Evolutionary conservation across 768 basidiomycete genomes (phyloP), one percentile per base, ranked within the genome.

Genomic region (Podaxis mareebaensis): DNA sequence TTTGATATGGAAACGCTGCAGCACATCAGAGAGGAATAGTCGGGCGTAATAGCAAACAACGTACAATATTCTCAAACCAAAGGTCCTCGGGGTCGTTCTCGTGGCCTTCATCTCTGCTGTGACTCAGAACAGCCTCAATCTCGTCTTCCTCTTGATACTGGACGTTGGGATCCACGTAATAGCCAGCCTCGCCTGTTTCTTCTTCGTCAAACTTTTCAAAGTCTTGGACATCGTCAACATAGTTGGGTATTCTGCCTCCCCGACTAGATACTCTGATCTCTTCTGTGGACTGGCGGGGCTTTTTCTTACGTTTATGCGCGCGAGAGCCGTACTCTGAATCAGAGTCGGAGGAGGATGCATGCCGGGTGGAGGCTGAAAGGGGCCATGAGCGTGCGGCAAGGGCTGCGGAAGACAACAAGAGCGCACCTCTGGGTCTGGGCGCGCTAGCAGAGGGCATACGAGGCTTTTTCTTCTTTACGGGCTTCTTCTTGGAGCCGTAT

Each of bases 1-100:
- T 77, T 99, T 99, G 81, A 99, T 95, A 74, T 98, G 95, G 81
- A 91, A 99, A 57, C 95, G 95, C 95, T 97, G 71, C 49, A n/a
- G 33, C 17, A 33, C 4, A 13, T 26, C 26, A 3, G 15, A 46
- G 3, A 67, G 64, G 58, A 26, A 60, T 64, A 51, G 61, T 57
- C 53, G 64, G 60, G 30, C 17, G 39, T 57, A 60, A 22, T 58
- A 24, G 58, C 67, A 64, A 52, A 60, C 61, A 59, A 56, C 58
- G 30, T 74, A 95, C 95, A 68, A 96, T 84, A 71, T 97, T 97
- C 67, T 89, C 88, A 64, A 88, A 90, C 84, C 93, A 96, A 53
- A 91, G 74, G 71, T 97, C 95, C 53, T 91, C 87, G 0, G 81
- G 77, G 70, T 96, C 94, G 24, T 83, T 77, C 72, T 89, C 86